Evolutionary conservation across 2,329 filamentous ascomycete species (phyloP), one percentile per base, ranked within the genome.

Genomic region (Simplicillium sp.): DNA sequence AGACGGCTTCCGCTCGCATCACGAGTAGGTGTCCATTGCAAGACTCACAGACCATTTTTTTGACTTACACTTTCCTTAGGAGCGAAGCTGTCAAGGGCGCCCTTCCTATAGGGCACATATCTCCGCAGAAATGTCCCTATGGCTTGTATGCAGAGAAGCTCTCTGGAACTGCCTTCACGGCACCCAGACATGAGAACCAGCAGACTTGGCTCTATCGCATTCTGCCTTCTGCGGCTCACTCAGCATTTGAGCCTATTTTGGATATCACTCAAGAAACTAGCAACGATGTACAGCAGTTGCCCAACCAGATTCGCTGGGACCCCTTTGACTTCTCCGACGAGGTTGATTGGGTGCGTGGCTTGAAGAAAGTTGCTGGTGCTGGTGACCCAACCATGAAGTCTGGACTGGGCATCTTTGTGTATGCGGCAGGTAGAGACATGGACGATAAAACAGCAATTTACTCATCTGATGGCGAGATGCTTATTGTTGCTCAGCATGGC

Each of bases 291-390:
- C 20, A 25, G 9, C 20, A 25, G 9, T 5, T 25, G 20, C 87
- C 87, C 1, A 90, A 90, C 51, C 87, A 92, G 61, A 69, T 94
- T 29, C 77, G 86, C 45, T 94, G 87, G 87, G 81, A 87, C 50
- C 84, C 73, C 1, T 88, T 89, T 56, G 81, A 89, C 53, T 67
- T 88, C 31, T 48, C 42, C 35, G 62, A 58, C 16, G 46, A 59
- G 6, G 59, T 64, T 6, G 68, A 76, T 46, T 80, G 78, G 41
- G 65, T 77, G 34, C 64, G 65, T 7, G 70, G 71, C 2, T 62
- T 90, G 47, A 78, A 83, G 44, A 70, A 89, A 15, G 69, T 92
- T 9, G 85, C 82, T 2, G 84, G 84, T 13, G 83, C 86, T 0
- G 88, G 88, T 13, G 84, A 92, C 51, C 80, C 86, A 0, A 82